These are phyloP conservation scores for Trichophyton schoenleinii DNA, from an alignment of 2,329 filamentous ascomycete species.

Conservation along the genomic window DNA sequence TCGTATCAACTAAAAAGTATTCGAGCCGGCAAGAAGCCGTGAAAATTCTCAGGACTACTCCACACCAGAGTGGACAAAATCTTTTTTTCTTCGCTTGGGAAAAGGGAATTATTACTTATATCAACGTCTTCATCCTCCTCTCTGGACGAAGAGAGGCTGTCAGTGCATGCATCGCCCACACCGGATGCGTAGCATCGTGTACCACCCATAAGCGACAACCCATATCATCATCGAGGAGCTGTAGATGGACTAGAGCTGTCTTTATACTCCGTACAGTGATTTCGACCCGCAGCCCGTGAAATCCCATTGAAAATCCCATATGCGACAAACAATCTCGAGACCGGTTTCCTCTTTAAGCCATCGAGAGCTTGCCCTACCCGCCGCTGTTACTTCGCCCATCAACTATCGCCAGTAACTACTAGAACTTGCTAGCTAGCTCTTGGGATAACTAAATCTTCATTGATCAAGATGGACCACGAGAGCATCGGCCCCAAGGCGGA, in stretches of 20 bases:
- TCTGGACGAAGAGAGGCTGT: not conserved
- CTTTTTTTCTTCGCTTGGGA: not conserved
- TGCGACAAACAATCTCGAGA: not conserved
- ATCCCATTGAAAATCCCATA: not conserved
- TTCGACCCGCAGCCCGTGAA: slow-evolving; percentile 1
- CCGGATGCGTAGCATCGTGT: not conserved
- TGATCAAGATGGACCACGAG: slow-evolving; percentile 2
- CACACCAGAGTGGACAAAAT: not conserved
- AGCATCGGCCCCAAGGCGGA: not conserved
- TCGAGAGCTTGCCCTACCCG: not conserved
- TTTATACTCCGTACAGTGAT: not conserved
- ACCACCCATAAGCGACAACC: not conserved
- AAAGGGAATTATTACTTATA: not conserved
- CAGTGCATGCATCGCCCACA: not conserved
- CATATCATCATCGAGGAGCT: not conserved
- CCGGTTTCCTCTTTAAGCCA: not conserved
- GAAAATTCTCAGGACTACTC: not conserved
- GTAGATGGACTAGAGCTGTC: not conserved
- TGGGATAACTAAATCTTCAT: too few relatives aligned
- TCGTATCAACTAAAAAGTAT: not conserved
- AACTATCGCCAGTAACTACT: not conserved
- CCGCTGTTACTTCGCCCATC: not conserved
- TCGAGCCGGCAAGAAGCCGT: not conserved
- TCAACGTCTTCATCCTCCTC: not conserved
- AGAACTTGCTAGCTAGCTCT: too few relatives aligned